These are phyloP conservation scores for Tricharina praecox DNA, from an alignment of 495 filamentous ascomycete genomes.

Conservation along the genomic window DNA sequence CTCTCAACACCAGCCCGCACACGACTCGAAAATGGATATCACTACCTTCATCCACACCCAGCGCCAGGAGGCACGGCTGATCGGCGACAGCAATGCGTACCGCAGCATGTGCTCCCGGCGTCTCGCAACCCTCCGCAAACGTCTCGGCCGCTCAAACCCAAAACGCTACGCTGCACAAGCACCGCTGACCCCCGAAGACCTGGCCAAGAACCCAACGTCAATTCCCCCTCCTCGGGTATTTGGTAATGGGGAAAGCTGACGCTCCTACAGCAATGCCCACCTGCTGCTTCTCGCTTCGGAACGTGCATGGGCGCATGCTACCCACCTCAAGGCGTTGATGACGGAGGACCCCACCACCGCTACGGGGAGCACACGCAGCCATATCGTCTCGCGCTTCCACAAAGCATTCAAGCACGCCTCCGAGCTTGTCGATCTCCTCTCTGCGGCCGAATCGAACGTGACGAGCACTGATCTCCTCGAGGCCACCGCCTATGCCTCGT, in stretches of 20 bases:
- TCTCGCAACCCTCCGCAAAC: constrained; percentile 68
- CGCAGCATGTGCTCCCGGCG: constrained; percentile 61
- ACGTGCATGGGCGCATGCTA: constrained; percentile 89
- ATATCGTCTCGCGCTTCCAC: constrained; percentile 70
- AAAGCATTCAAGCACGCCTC: constrained; percentile 60
- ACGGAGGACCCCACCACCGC: constrained; percentile 62
- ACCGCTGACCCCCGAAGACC: constrained; percentile 56
- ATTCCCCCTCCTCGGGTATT: constrained; percentile 2
- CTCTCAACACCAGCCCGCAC: no score
- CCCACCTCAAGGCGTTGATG: constrained; percentile 78
- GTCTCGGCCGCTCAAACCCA: constrained; percentile 65
- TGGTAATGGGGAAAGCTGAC: constrained; percentile 14
- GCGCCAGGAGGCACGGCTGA: constrained; percentile 62
- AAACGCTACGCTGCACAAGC: constrained; percentile 64
- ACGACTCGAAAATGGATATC: constrained; percentile 54
- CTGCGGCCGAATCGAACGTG: constrained; percentile 41
- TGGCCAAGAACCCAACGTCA: constrained; percentile 60
- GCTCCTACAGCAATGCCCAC: constrained; percentile 47
- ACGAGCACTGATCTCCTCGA: constrained; percentile 61
- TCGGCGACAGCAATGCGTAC: constrained; percentile 80
- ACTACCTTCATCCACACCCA: constrained; percentile 63
- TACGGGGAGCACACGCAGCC: constrained; percentile 59
- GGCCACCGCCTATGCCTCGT: constrained; percentile 64
- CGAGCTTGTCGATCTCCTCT: constrained; percentile 47
- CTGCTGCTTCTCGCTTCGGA: constrained; percentile 72